Base-by-base conservation (phyloP, 2,329 filamentous ascomycete genomes). In the Penicillium sp. region DNA sequence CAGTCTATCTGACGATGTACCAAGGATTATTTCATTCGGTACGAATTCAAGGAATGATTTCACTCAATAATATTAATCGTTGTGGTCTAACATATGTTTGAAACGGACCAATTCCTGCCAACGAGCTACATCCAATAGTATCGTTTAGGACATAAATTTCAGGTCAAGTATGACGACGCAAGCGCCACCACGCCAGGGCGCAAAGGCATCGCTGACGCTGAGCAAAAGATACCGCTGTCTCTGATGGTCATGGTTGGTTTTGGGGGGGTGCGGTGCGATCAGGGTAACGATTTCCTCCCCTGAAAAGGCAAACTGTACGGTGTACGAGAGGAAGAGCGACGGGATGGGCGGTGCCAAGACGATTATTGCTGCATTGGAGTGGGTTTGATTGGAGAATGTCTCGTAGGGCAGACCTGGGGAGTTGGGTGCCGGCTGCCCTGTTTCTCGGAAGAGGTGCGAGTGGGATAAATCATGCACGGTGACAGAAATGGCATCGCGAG, bases 321-420 rank as follows among this genome's bases (percentile, higher is more conserved):
- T 48, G n/a, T 34, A 48, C 45, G 43, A 50, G 31, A 31, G 31
- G 31, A 31, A 31, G 7, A 10, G 17, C 7, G 14, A 20, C 49
- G 49, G 35, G 12, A 39, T 38, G 22, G 35, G 35, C 34, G 34
- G n/a, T 51, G 54, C 54, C 54, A 57, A 57, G 47, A 45, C 25
- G 35, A 11, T n/a, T 52, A 10, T 6, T 52, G 49, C 35, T 52
- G 47, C 47, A 15, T n/a, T 20, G 5, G 3, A 10, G 49, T 52
- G 49, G 49, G 14, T 35, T n/a, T 39, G 34, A 25, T 39, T 2
- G 4, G 22, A 28, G 2, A 22, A 11, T 20, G 34, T n/a, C 31
- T 52, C 35, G 6, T 37, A n/a, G 49, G 49, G 17, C 47, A 34
- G 14, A 5, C 8, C 25, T 47, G 14, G 14, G 6, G 10, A 15